Percentiles rank a stretch among this genome's conserved stretches.
These are phyloP conservation scores for Stephanodiscus minutulus DNA, from an alignment of 108 stramenopile genomes.

Conservation along the genomic window DNA sequence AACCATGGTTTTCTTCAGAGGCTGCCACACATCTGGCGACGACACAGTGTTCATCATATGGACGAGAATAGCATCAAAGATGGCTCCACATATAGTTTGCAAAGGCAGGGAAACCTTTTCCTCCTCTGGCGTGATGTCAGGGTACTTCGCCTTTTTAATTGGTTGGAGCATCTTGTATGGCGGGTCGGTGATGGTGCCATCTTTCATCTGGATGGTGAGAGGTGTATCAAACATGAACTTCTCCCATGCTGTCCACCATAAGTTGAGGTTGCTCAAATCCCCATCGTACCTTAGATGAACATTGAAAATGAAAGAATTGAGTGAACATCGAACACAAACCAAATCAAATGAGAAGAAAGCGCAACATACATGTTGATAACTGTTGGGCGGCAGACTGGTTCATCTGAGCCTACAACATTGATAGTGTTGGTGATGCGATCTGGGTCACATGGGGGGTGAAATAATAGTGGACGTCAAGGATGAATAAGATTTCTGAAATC, in stretches of 20 bases:
- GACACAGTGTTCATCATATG: conserved; percentile 92
- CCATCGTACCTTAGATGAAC: conserved; percentile 56
- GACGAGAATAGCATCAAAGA: conserved; percentile 93
- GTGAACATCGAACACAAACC: not conserved
- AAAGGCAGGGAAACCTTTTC: conserved; percentile 85
- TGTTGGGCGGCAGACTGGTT: conserved; percentile 83
- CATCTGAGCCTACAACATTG: conserved; percentile 61
- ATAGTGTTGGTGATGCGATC: conserved; percentile 95
- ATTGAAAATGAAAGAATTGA: not conserved
- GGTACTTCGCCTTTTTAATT: conserved; percentile 91
- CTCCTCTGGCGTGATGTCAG: conserved; percentile 83
- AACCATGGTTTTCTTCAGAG: conserved; percentile 85
- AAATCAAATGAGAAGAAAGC: not conserved
- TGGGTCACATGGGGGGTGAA: not conserved
- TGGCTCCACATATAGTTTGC: conserved; percentile 90
- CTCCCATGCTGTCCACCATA: conserved; percentile 93
- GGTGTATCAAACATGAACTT: conserved; percentile 87
- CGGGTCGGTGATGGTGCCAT: conserved; percentile 54
- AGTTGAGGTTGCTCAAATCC: conserved; percentile 61
- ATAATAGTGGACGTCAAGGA: not conserved
- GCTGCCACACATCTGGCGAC: conserved; percentile 77
- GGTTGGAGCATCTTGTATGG: conserved; percentile 85
- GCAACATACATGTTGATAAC: conserved; percentile 89
- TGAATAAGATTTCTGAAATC: not conserved
- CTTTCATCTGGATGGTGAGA: conserved; percentile 62